phyloP scores from a whole-genome alignment of 164 flowering plant genomes.

The Saururus chinensis region DNA sequence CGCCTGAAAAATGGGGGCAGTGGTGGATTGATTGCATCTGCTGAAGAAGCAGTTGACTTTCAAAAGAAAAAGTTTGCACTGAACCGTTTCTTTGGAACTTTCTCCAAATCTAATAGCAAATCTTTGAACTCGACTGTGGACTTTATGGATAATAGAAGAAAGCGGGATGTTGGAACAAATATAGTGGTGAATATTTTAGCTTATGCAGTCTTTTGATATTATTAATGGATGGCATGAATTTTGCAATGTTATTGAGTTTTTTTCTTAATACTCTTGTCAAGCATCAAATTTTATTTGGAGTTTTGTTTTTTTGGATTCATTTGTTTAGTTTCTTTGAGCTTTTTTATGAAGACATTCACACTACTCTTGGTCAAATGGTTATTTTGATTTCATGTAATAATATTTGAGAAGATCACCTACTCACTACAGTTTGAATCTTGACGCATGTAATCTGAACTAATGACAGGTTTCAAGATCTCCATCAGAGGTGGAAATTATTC shows the following conservation, averaged over 20 bases:
- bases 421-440: neutral
- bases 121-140: conserved; percentile 19
- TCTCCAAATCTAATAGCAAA: conserved; percentile 30
- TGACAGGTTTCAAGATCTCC: conserved; percentile 72
- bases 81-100: conserved; percentile 53
- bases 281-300: too few species aligned
- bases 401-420: neutral
- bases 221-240: neutral
- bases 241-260: too few species aligned
- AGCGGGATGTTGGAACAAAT: conserved; percentile 49
- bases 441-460: neutral
- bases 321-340: neutral
- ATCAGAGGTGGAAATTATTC: conserved; percentile 73
- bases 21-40: conserved; percentile 57
- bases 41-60: conserved; percentile 70
- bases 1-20: conserved; percentile 41
- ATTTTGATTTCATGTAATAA: too few species aligned
- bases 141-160: conserved; percentile 26
- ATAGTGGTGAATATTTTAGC: conserved; percentile 48
- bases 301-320: too few species aligned
- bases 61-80: conserved; percentile 58
- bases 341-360: too few species aligned
- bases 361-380: neutral
- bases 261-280: too few species aligned
- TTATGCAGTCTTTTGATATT: neutral